A percentile compares a stretch with the other conserved stretches of the same genome.
phyloP scores from a whole-genome alignment of 192 early-diverging fungal species.

The Podila epigama region DNA sequence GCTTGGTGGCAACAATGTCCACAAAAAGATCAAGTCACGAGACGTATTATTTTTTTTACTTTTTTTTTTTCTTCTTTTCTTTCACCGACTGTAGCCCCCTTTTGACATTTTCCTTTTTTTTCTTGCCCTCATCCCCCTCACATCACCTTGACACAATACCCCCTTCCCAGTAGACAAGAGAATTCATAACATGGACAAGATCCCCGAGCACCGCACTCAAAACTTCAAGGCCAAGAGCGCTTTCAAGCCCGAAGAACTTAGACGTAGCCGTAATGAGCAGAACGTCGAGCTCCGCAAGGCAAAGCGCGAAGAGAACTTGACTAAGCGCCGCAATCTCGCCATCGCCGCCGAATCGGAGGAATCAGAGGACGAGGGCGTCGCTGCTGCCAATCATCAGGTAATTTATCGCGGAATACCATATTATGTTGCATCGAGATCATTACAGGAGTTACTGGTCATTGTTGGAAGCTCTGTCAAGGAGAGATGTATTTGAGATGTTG shows the following conservation, averaged over 20 bases:
- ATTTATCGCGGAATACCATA: neutral
- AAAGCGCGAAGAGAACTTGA: constrained; percentile 92
- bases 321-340: constrained; percentile 92
- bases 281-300: constrained; percentile 94
- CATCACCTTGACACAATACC: too few relatives aligned
- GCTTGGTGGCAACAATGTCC: too few relatives aligned
- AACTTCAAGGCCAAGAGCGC: constrained; percentile 89
- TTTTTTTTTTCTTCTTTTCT: too few relatives aligned
- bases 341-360: constrained; percentile 63
- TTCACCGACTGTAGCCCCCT: constrained; percentile 1
- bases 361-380: constrained; percentile 81
- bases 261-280: constrained; percentile 92
- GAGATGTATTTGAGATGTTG: neutral
- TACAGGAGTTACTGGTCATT: neutral
- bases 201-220: constrained; percentile 67
- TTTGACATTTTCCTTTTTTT: neutral
- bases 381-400: constrained; percentile 65
- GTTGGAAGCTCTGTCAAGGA: neutral
- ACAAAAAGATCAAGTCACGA: too few relatives aligned
- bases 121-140: neutral
- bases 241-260: constrained; percentile 90
- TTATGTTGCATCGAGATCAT: neutral
- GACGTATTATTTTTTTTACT: too few relatives aligned
- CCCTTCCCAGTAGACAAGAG: too few relatives aligned
- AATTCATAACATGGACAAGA: constrained; percentile 53